Conservation (phyloP, 148 eudicot species). For the Vaccinium darrowii region DNA sequence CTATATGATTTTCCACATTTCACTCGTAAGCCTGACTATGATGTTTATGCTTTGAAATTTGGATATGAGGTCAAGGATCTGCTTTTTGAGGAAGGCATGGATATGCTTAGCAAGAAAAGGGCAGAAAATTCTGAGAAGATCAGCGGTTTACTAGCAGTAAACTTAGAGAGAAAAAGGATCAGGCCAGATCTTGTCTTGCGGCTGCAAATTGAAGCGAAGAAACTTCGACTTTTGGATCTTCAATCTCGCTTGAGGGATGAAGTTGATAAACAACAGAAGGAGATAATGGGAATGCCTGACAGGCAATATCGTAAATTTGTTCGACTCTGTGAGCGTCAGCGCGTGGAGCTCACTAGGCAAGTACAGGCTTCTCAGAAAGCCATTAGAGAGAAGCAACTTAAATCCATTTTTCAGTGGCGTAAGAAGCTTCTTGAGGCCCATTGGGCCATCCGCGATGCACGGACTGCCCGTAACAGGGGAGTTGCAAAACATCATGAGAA, state of each 20-base stretch:
- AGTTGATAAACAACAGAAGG: conserved; percentile 91
- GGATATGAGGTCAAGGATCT: conserved; percentile 89
- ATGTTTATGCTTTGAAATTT: conserved; percentile 62
- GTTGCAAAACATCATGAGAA: conserved; percentile 95
- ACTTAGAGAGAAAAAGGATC: conserved; percentile 88
- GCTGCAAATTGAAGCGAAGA: conserved; percentile 90
- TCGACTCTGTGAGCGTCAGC: conserved; percentile 84
- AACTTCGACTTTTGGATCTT: conserved; percentile 67
- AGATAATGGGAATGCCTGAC: conserved; percentile 93
- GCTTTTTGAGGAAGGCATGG: conserved; percentile 64
- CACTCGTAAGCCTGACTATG: conserved; percentile 78
- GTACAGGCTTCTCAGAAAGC: conserved; percentile 87
- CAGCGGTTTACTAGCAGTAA: conserved; percentile 64
- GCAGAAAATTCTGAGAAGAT: conserved; percentile 73
- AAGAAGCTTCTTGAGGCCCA: conserved; percentile 96
- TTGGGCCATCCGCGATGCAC: conserved; percentile 94
- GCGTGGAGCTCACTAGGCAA: conserved; percentile 82
- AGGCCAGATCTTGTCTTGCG: conserved; percentile 85
- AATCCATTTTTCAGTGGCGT: conserved; percentile 90
- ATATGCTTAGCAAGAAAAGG: conserved; percentile 66
- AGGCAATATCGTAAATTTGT: conserved; percentile 94
- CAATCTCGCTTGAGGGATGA: conserved; percentile 85
- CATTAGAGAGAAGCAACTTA: conserved; percentile 87
- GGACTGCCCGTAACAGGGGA: conserved; percentile 94
- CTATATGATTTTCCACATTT: conserved; percentile 94